Conservation (phyloP, 805 yeast species). For the Candida takata region DNA sequence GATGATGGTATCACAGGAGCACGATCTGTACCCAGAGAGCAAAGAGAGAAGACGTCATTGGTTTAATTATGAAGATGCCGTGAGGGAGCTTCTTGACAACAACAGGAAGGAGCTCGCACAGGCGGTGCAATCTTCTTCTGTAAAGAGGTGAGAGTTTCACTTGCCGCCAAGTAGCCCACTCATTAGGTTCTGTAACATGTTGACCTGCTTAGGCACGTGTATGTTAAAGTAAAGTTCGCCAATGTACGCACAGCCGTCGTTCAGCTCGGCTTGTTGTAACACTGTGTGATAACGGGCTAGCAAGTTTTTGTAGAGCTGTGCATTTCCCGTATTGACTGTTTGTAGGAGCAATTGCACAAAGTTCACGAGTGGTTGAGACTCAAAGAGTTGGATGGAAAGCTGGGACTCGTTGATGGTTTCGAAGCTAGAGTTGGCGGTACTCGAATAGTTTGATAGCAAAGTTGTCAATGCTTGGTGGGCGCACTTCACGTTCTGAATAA, state of each 20-base stretch:
- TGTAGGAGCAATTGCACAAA: conserved; percentile 61
- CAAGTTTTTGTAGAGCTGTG: conserved; percentile 48
- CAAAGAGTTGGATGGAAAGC: conserved; percentile 31
- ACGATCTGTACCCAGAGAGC: conserved; percentile 71
- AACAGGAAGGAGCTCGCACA: conserved; percentile 61
- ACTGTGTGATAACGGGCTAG: conserved; percentile 39
- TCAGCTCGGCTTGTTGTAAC: conserved; percentile 30
- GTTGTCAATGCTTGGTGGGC: conserved; percentile 36
- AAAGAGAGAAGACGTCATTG: conserved; percentile 59
- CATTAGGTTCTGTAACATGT: conserved; percentile 71
- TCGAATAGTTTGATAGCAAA: conserved; percentile 21
- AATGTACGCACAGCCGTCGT: conserved; percentile 43
- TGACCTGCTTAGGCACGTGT: conserved; percentile 42
- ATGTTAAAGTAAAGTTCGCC: conserved; percentile 62
- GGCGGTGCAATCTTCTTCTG: conserved; percentile 53
- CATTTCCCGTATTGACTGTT: conserved; percentile 48
- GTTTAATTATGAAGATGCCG: conserved; percentile 66
- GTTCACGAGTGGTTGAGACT: conserved; percentile 44
- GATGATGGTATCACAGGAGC: conserved; percentile 51
- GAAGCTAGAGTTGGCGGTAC: conserved; percentile 16
- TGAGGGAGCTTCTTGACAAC: conserved; percentile 46
- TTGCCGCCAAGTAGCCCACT: conserved; percentile 40
- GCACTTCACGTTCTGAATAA: conserved; percentile 57
- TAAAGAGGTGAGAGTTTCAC: conserved; percentile 19
- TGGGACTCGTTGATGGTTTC: conserved; percentile 25